Evolutionary conservation across 208 protist species (phyloP).

Genomic region (Leishmania mexicana): DNA sequence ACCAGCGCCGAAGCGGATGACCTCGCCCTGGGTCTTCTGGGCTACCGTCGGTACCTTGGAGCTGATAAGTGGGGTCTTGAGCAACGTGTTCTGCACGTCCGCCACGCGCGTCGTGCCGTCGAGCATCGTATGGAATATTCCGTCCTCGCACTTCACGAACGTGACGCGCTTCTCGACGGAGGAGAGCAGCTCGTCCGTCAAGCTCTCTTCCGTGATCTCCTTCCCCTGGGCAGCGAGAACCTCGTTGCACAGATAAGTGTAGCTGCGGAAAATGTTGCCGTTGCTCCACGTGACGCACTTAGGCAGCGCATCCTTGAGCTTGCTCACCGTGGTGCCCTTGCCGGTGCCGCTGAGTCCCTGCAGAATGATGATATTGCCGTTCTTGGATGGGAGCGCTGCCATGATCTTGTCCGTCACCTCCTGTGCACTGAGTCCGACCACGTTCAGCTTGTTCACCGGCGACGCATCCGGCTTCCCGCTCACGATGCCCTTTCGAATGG

Average conservation of each 20-base stretch:
- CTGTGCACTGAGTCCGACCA: constrained; percentile 73
- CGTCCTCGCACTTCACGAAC: constrained; percentile 64
- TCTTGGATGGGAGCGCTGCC: constrained; percentile 42
- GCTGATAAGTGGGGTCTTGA: constrained; percentile 85
- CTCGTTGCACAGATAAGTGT: constrained; percentile 83
- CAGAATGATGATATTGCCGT: constrained; percentile 88
- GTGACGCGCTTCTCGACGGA: constrained; percentile 64
- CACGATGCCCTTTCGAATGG: constrained; percentile 72
- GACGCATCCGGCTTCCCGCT: constrained; percentile 40
- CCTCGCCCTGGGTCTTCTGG: constrained; percentile 91
- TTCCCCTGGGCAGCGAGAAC: constrained; percentile 51
- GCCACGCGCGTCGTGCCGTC: constrained; percentile 63
- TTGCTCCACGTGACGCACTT: constrained; percentile 92
- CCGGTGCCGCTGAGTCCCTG: constrained; percentile 92
- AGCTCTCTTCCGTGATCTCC: constrained; percentile 44
- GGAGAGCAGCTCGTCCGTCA: constrained; percentile 65
- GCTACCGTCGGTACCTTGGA: constrained; percentile 86
- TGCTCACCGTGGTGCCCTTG: constrained; percentile 89
- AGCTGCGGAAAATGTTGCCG: constrained; percentile 92
- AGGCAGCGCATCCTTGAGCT: constrained; percentile 73
- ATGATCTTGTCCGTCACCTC: constrained; percentile 82
- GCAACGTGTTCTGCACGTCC: constrained; percentile 89
- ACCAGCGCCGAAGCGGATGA: constrained; percentile 78
- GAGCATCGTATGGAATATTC: constrained; percentile 69
- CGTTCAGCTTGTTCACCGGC: constrained; percentile 58